phyloP scores from a whole-genome alignment of 495 filamentous ascomycete genomes.

The Penicillium parvum region DNA sequence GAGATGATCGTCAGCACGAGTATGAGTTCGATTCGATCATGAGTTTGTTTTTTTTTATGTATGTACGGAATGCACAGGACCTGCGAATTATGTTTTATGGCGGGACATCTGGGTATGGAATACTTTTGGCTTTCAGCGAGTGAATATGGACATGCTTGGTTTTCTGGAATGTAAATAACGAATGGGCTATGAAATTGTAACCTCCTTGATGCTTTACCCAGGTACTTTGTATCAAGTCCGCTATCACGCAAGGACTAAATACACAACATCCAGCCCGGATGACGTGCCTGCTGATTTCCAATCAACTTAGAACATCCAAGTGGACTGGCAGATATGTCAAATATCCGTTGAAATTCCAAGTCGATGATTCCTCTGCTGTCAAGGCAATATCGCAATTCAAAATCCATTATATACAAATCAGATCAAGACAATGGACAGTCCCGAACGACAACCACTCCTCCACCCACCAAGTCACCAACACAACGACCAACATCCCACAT shows the following conservation, averaged over 20 bases:
- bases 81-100: too few relatives aligned
- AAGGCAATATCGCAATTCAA: too few relatives aligned
- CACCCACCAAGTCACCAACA: too few relatives aligned
- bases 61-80: neutral
- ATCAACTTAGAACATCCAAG: slow-evolving; percentile 11
- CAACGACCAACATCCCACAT: too few relatives aligned
- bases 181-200: too few relatives aligned
- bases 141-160: slow-evolving; percentile 2
- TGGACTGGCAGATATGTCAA: neutral
- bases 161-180: slow-evolving; percentile 6
- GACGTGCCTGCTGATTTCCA: slow-evolving; percentile 35
- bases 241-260: slow-evolving; percentile 11
- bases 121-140: neutral
- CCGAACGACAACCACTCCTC: too few relatives aligned
- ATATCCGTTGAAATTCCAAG: neutral
- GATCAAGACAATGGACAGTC: too few relatives aligned
- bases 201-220: too few relatives aligned
- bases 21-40: slow-evolving; percentile 4
- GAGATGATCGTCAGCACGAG: slow-evolving; percentile 20
- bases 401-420: too few relatives aligned
- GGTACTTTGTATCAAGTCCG: too few relatives aligned
- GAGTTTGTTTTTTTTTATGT: neutral
- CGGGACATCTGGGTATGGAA: neutral
- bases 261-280: slow-evolving; percentile 28
- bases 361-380: neutral